Conservation (phyloP, 164 flowering plant species). For the Saururus chinensis region DNA sequence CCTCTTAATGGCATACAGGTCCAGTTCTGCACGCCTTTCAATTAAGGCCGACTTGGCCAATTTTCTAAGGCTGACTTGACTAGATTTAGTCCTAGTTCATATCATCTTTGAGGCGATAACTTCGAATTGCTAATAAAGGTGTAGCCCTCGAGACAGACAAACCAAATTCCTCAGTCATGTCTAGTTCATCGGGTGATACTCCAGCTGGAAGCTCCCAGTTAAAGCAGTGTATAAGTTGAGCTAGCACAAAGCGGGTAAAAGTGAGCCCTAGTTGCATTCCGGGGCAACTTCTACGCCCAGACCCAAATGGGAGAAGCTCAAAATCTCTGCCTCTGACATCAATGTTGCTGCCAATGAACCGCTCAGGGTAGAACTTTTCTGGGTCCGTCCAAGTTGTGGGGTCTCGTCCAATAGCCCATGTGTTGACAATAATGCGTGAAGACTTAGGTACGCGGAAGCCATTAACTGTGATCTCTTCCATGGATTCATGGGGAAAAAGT, state of each 20-base stretch:
- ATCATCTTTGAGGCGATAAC: slow-evolving; percentile 13
- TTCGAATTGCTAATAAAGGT: slow-evolving; percentile 7
- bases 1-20: too few species aligned
- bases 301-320: too few species aligned
- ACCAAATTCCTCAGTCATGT: slow-evolving; percentile 12
- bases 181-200: slow-evolving; percentile 9
- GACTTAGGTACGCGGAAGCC: slow-evolving; percentile 15
- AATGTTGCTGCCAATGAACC: too few species aligned
- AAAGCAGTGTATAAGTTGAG: slow-evolving; percentile 17
- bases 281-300: slow-evolving; percentile 15
- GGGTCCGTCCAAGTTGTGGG: too few species aligned
- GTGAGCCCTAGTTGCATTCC: slow-evolving; percentile 12
- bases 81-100: too few species aligned
- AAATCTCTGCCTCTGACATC: too few species aligned
- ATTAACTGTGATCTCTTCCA: slow-evolving; percentile 13
- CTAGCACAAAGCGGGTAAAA: slow-evolving; percentile 7
- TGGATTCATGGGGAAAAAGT: slow-evolving; percentile 20
- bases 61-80: too few species aligned
- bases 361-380: too few species aligned
- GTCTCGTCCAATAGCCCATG: too few species aligned
- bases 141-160: slow-evolving; percentile 8
- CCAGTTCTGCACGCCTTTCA: too few species aligned
- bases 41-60: too few species aligned
- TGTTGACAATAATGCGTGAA: slow-evolving; percentile 18
- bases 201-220: slow-evolving; percentile 12